Base-by-base conservation (phyloP, 1,284 basidiomycete species). In the Cryptococcus floricola region DNA sequence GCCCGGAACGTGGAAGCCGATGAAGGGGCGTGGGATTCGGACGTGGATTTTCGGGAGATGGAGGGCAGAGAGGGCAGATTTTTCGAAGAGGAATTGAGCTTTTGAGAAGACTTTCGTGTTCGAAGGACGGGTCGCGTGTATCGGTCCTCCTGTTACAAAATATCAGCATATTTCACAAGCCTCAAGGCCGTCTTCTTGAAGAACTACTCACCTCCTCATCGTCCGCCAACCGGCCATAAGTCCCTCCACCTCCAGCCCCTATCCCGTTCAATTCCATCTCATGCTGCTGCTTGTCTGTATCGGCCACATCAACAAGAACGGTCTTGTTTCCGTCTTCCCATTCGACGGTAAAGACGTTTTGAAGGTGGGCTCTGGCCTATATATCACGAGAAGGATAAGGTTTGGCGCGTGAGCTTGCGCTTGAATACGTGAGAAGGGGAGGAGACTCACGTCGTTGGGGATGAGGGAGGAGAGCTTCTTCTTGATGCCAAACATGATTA, bases 321-420 rank as follows among this genome's bases (percentile, higher is more conserved):
- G 71, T 71, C 64, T 74, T 74, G 61, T 66, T 61, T 34, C 61
- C 58, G 5, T 65, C 66, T 19, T 64, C 64, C 71, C 71, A 74
- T 52, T 74, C 71, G 50, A 74, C 71, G 10, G 71, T 74, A 38
- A 74, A 56, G 10, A 64, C 68, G 54, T 74, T 72, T 49, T 72
- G 71, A 8, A 74, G 59, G 13, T 63, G 63, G 23, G 46, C 61
- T 27, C 54, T 52, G 25, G 56, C 59, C 59, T 59, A 46, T 37
- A 34, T 23, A 19, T 34, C 31, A 10, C 3, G 31, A 34, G 31
- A 34, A 47, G 28, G 19, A 18, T 16, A 37, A 16, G 8, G 49
- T 19, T 16, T 18, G 41, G 45, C 13, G 25, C 23, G 39, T 19
- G n/a, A n/a, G 39, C 50, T 13, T 23, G 13, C 7, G 27, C 19